Evolutionary conservation across 495 filamentous ascomycete genomes (phyloP).

Genomic region (Lasiosphaeria miniovina): DNA sequence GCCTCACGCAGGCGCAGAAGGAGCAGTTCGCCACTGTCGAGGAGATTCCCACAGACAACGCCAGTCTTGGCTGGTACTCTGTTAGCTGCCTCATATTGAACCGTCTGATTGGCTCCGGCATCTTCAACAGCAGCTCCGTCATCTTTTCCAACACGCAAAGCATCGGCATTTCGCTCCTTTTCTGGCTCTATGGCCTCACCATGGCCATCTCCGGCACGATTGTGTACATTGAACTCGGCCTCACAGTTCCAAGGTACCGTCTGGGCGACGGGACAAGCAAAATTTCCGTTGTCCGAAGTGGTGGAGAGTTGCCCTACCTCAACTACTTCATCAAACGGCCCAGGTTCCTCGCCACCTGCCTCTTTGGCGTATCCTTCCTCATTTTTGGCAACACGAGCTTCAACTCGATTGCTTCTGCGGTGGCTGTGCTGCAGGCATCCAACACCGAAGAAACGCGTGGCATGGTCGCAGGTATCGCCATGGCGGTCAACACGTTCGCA

Average conservation of each 20-base stretch:
- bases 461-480: constrained; percentile 16
- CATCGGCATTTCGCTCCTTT: constrained; percentile 14
- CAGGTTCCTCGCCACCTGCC: constrained; percentile 19
- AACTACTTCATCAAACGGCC: constrained; percentile 22
- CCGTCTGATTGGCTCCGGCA: constrained; percentile 23
- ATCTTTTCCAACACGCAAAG: constrained; percentile 25
- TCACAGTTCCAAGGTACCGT: constrained; percentile 18
- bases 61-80: constrained; percentile 18
- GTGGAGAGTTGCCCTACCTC: constrained; percentile 23
- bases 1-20: constrained; percentile 14
- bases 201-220: constrained; percentile 15
- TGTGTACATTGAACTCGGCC: constrained; percentile 22
- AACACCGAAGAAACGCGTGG: neutral
- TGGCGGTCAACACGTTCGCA: constrained; percentile 39
- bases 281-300: constrained; percentile 20
- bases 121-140: constrained; percentile 19
- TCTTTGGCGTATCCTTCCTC: constrained; percentile 22
- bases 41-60: constrained; percentile 16
- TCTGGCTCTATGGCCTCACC: constrained; percentile 17
- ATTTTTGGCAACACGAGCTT: constrained; percentile 21
- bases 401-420: constrained; percentile 21
- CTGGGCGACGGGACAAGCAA: constrained; percentile 11
- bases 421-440: constrained; percentile 3
- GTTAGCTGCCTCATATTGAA: constrained; percentile 20
- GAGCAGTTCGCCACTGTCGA: constrained; percentile 18